Percentiles rank a stretch among this genome's conserved stretches.
These are phyloP conservation scores for Moesziomyces sp. DNA, from an alignment of 1,284 basidiomycete species.

Conservation along the genomic window DNA sequence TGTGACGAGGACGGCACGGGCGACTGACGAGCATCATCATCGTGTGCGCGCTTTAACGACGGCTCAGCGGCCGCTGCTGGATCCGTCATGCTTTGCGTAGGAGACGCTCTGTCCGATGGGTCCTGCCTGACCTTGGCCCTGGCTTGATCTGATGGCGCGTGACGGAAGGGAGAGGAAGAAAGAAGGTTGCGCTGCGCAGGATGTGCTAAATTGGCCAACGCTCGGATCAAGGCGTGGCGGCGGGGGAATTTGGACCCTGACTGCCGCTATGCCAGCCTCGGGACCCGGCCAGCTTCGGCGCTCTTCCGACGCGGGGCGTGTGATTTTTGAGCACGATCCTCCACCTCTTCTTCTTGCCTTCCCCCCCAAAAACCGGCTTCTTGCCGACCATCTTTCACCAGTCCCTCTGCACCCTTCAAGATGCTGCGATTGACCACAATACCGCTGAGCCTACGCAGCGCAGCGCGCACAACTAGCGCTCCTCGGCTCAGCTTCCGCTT, in stretches of 20 bases:
- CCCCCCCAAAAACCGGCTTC: neutral
- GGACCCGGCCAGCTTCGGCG: slow-evolving; percentile 3
- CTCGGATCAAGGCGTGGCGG: neutral
- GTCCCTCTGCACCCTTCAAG: neutral
- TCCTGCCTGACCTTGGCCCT: too few species aligned
- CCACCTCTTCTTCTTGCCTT: neutral
- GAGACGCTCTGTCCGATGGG: neutral
- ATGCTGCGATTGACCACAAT: slow-evolving; percentile 24
- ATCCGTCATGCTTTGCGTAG: neutral
- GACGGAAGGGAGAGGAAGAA: neutral
- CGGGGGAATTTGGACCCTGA: slow-evolving; percentile 5
- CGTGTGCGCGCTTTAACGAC: slow-evolving; percentile 10
- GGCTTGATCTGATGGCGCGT: neutral
- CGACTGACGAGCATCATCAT: neutral
- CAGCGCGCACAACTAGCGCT: too few species aligned
- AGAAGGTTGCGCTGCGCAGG: neutral
- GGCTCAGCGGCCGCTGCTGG: neutral
- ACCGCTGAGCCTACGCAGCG: slow-evolving; percentile 1
- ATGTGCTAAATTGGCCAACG: neutral
- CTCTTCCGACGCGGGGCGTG: neutral
- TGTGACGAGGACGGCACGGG: slow-evolving; percentile 1
- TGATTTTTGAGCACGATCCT: neutral
- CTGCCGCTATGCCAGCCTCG: neutral
- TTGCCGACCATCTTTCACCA: neutral
- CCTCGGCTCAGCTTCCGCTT: slow-evolving; percentile 19